Evolutionary conservation across 208 protist species (phyloP).

Genomic region (Leishmania amazonensis): DNA sequence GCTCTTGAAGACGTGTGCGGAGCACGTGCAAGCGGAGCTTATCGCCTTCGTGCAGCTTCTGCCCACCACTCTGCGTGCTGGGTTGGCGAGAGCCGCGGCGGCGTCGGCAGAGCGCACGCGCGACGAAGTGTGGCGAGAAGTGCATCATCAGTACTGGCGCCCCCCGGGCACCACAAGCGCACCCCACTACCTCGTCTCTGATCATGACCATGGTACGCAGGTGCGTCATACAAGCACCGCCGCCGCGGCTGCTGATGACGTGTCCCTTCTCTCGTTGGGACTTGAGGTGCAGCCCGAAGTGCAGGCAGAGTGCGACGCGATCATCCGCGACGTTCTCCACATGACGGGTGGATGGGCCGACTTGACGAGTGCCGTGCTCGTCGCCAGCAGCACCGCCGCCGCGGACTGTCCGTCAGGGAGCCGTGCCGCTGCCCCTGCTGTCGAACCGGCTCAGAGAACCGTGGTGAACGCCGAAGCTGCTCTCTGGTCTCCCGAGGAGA

Average conservation of each 20-base stretch:
- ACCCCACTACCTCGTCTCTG: background rate
- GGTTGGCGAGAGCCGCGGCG: background rate
- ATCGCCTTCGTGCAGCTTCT: constrained; percentile 14
- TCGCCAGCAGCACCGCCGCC: background rate
- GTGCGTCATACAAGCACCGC: background rate
- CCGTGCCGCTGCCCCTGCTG: background rate
- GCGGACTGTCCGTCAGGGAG: background rate
- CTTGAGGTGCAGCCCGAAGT: constrained; percentile 19
- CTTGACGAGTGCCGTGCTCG: constrained; percentile 14
- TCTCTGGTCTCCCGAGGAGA: constrained; percentile 2
- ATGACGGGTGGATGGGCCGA: constrained; percentile 52
- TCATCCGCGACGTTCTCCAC: constrained; percentile 48
- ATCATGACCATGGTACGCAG: background rate
- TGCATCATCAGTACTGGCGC: constrained; percentile 1
- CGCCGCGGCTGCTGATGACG: background rate
- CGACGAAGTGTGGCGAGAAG: constrained; percentile 11
- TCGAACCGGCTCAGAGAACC: background rate
- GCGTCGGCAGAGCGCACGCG: constrained; percentile 8
- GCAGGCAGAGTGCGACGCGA: constrained; percentile 58
- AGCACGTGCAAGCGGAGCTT: constrained; percentile 14
- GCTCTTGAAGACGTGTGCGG: constrained; percentile 7
- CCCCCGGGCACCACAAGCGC: background rate
- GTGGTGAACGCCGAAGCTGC: background rate
- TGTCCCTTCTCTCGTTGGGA: background rate
- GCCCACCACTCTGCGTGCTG: constrained; percentile 8